A percentile compares a stretch with the other conserved stretches of the same genome.
phyloP scores from a whole-genome alignment of 768 basidiomycete species.

The Tricholoma terreum region DNA sequence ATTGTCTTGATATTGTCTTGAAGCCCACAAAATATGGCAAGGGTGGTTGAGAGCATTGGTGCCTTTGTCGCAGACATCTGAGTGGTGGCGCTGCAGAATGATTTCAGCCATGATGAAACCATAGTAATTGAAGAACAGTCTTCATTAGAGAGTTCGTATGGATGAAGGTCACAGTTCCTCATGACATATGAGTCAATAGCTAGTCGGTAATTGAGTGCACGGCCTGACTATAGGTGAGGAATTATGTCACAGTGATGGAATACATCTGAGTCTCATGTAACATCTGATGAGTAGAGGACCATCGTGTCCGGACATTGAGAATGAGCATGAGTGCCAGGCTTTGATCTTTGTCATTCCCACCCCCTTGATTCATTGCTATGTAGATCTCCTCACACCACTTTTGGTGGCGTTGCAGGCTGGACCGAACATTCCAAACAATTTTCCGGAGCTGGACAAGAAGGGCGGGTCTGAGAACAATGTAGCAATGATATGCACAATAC shows the following conservation, averaged over 20 bases:
- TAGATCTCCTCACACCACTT: not conserved
- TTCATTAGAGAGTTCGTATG: not conserved
- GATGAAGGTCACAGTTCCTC: not conserved
- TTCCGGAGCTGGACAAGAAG: not conserved
- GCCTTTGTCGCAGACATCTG: not conserved
- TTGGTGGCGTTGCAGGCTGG: not conserved
- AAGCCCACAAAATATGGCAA: not conserved
- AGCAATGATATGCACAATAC: not conserved
- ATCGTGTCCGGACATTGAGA: not conserved
- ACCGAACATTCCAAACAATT: not conserved
- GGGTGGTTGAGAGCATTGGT: not conserved
- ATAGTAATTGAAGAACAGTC: not conserved
- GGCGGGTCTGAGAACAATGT: not conserved
- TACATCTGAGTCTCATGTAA: not conserved
- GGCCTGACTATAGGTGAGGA: not conserved
- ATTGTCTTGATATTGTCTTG: not conserved
- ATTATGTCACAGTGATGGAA: not conserved
- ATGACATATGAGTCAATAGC: not conserved
- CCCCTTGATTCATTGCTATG: not conserved
- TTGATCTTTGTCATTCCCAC: not conserved
- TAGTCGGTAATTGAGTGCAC: not conserved
- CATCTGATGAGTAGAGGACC: not conserved
- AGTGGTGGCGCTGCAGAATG: not conserved
- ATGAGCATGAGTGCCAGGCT: not conserved
- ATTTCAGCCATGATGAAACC: not conserved